These are phyloP conservation scores for Arxiozyma bovina DNA, from an alignment of 1,139 yeast species.

Conservation along the genomic window DNA sequence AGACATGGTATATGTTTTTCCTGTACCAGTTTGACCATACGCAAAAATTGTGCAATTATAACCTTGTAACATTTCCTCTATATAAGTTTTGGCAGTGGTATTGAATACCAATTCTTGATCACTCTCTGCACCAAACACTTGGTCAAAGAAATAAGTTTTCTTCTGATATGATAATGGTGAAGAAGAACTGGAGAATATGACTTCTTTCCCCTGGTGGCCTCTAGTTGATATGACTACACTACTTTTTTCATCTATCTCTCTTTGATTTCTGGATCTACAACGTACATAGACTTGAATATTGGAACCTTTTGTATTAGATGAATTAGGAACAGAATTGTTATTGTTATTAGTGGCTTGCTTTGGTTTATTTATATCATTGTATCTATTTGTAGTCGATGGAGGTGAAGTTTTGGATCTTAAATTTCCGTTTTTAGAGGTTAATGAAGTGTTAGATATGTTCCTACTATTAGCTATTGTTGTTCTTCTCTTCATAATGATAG, in stretches of 20 bases:
- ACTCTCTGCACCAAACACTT: slow-evolving; percentile 65
- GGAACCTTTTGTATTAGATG: slow-evolving; percentile 11
- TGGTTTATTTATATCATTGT: background rate
- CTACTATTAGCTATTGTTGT: background rate
- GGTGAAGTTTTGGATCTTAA: background rate
- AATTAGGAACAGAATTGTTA: background rate
- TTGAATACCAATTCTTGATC: slow-evolving; percentile 55
- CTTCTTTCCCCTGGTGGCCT: slow-evolving; percentile 32
- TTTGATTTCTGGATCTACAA: slow-evolving; percentile 64
- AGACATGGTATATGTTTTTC: slow-evolving; percentile 82
- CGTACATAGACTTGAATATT: slow-evolving; percentile 73
- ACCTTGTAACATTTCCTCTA: slow-evolving; percentile 52
- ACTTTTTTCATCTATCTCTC: slow-evolving; percentile 58
- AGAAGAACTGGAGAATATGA: slow-evolving; percentile 26
- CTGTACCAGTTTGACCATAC: slow-evolving; percentile 87
- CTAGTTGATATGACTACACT: slow-evolving; percentile 49
- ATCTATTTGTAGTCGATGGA: background rate
- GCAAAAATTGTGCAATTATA: slow-evolving; percentile 76
- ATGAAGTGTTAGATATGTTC: background rate
- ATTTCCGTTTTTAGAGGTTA: background rate
- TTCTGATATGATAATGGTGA: slow-evolving; percentile 17
- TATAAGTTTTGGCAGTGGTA: slow-evolving; percentile 50
- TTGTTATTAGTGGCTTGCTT: background rate
- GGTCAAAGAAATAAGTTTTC: slow-evolving; percentile 57
- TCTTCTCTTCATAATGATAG: background rate